Conservation (phyloP, 331 rosid genomes). For the Acacia concinna region DNA sequence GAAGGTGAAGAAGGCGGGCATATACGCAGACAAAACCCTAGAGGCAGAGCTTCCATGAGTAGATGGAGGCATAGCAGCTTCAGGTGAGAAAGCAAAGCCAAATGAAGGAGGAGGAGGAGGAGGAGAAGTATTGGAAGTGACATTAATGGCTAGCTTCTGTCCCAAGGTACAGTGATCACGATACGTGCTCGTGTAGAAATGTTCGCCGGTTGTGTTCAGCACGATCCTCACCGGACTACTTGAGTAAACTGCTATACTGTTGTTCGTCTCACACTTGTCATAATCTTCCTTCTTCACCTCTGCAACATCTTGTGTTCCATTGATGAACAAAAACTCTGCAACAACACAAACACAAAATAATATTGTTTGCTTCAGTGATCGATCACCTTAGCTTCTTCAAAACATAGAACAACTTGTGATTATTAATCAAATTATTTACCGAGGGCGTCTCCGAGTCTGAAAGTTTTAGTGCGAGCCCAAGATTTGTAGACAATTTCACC, state of each 20-base stretch:
- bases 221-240: constrained; percentile 44
- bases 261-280: constrained; percentile 46
- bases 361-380: too few relatives aligned
- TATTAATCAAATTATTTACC: constrained; percentile 45
- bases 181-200: constrained; percentile 58
- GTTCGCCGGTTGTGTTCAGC: constrained; percentile 38
- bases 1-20: constrained; percentile 23
- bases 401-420: neutral
- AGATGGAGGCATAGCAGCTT: neutral
- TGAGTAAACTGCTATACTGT: constrained; percentile 20
- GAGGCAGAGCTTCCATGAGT: constrained; percentile 37
- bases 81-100: constrained; percentile 34
- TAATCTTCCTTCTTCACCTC: constrained; percentile 48
- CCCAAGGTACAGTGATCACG: constrained; percentile 42
- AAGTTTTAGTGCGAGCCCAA: constrained; percentile 46
- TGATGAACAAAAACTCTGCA: constrained; percentile 50
- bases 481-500: constrained; percentile 27
- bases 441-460: constrained; percentile 54
- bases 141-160: constrained; percentile 57
- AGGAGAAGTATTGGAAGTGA: constrained; percentile 33
- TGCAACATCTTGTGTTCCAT: constrained; percentile 52
- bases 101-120: neutral
- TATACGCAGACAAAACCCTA: constrained; percentile 19
- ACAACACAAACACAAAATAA: too few relatives aligned
- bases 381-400: too few relatives aligned